A percentile compares a stretch with the other conserved stretches of the same genome.
These are phyloP conservation scores for Galerina sulciceps DNA, from an alignment of 768 basidiomycete genomes.

Conservation along the genomic window DNA sequence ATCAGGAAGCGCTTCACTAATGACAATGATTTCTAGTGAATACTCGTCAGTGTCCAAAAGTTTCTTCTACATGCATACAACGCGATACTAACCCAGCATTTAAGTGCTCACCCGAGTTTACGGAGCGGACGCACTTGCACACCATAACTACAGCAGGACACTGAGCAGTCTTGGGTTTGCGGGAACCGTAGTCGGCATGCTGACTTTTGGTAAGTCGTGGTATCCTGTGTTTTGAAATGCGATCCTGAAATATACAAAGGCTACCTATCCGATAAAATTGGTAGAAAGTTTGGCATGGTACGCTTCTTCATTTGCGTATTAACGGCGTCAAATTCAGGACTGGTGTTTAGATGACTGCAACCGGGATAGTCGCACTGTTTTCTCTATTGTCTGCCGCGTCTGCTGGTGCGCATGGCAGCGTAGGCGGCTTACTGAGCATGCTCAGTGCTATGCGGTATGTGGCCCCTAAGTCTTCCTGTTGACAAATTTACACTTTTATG, in stretches of 20 bases:
- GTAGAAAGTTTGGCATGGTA: conserved; percentile 89
- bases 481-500: neutral
- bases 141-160: conserved; percentile 62
- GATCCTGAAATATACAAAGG: conserved; percentile 31
- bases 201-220: conserved; percentile 58
- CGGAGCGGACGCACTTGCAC: conserved; percentile 51
- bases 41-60: conserved; percentile 50
- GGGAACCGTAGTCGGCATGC: conserved; percentile 87
- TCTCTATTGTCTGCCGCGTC: conserved; percentile 84
- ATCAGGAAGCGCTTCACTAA: neutral
- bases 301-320: conserved; percentile 11
- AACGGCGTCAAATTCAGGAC: neutral
- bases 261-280: conserved; percentile 84
- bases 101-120: conserved; percentile 76
- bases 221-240: neutral
- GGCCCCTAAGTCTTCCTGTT: neutral
- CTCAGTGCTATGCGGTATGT: conserved; percentile 76
- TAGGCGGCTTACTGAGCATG: conserved; percentile 77
- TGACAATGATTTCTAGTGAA: conserved; percentile 52
- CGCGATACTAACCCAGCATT: neutral
- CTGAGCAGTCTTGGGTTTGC: conserved; percentile 79
- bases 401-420: conserved; percentile 72
- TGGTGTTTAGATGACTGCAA: conserved; percentile 63
- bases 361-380: conserved; percentile 84
- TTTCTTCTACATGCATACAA: neutral